phyloP scores from a whole-genome alignment of 1,284 basidiomycete genomes.

The Austropuccinia psidii region DNA sequence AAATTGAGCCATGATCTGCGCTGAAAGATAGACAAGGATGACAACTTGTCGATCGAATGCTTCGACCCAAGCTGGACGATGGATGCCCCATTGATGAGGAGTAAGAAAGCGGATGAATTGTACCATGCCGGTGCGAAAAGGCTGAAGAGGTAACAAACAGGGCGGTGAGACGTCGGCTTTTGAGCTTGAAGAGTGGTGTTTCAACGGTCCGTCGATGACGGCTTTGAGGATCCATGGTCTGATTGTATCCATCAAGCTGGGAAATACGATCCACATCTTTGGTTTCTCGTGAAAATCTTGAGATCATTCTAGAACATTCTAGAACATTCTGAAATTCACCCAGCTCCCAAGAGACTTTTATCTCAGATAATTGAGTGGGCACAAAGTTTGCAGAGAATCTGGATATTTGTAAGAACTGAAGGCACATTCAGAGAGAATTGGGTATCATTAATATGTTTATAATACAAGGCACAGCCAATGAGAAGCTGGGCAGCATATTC shows the following conservation, averaged over 20 bases:
- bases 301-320: no score
- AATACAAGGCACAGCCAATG: no score
- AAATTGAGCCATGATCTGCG: slow-evolving; percentile 7
- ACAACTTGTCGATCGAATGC: neutral
- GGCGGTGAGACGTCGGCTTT: neutral
- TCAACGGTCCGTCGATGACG: slow-evolving; percentile 3
- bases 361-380: no score
- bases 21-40: slow-evolving; percentile 1
- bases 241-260: slow-evolving; percentile 21
- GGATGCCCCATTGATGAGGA: slow-evolving; percentile 1
- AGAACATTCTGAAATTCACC: no score
- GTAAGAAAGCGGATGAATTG: slow-evolving; percentile 26
- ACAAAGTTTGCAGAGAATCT: no score
- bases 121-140: slow-evolving; percentile 4
- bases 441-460: no score
- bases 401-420: no score
- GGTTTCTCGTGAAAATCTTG: no score
- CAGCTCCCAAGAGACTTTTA: no score
- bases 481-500: no score
- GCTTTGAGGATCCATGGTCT: slow-evolving; percentile 20
- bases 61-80: slow-evolving; percentile 19
- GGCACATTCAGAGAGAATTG: no score
- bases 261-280: no score
- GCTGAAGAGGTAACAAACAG: neutral
- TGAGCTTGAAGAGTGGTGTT: neutral